These are phyloP conservation scores for Starmerella asiatica DNA, from an alignment of 805 yeast genomes.

Conservation along the genomic window DNA sequence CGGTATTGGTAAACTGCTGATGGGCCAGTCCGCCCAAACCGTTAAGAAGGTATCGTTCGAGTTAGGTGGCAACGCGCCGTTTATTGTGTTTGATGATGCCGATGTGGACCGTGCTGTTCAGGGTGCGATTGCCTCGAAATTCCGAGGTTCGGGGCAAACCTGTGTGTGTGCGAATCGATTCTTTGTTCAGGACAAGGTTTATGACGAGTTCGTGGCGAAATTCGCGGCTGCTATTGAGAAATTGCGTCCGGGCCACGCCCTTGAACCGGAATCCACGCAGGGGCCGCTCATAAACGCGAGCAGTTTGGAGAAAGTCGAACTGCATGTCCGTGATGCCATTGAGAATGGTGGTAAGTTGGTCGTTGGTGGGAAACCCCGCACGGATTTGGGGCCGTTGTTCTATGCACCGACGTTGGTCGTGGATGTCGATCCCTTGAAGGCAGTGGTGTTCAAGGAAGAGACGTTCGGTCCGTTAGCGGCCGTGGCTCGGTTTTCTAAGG, in stretches of 20 bases:
- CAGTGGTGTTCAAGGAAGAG: constrained; percentile 52
- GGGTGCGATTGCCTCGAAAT: constrained; percentile 54
- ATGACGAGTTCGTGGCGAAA: constrained; percentile 44
- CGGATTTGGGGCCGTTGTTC: constrained; percentile 48
- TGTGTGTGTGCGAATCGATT: constrained; percentile 70
- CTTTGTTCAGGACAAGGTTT: constrained; percentile 49
- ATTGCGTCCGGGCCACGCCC: constrained; percentile 50
- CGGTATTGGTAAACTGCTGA: constrained; percentile 51
- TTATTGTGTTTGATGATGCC: constrained; percentile 62
- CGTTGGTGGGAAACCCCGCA: constrained; percentile 44
- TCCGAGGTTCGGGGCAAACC: constrained; percentile 68
- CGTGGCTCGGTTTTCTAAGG: constrained; percentile 47
- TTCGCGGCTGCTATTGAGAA: constrained; percentile 36
- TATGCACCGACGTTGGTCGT: constrained; percentile 55
- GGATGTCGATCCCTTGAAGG: constrained; percentile 40
- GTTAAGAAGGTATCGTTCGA: constrained; percentile 62
- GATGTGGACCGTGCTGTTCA: constrained; percentile 51
- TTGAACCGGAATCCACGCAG: constrained; percentile 46
- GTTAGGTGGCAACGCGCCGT: constrained; percentile 73
- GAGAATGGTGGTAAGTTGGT: constrained; percentile 51
- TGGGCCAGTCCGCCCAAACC: constrained; percentile 45
- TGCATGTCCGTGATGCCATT: constrained; percentile 54
- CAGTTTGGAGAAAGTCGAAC: constrained; percentile 47
- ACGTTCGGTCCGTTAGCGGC: constrained; percentile 77
- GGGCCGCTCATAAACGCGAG: constrained; percentile 61